phyloP scores from a whole-genome alignment of 371 early-diverging fungal genomes.

The Apophysomyces variabilis region DNA sequence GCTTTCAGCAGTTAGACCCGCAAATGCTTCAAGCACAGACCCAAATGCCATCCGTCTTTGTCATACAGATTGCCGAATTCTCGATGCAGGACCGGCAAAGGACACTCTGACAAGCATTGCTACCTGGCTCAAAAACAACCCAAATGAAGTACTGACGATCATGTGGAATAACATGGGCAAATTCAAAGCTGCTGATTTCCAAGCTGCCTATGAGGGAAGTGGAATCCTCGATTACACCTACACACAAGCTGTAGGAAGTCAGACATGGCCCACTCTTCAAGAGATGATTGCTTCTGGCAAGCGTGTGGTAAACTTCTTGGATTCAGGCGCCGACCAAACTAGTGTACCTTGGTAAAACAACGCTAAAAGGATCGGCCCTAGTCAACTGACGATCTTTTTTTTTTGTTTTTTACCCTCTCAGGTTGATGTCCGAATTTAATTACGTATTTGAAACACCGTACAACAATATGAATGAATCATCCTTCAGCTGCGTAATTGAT shows the following conservation, averaged over 20 bases:
- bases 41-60: conserved; percentile 64
- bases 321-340: conserved; percentile 55
- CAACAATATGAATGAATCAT: conserved; percentile 40
- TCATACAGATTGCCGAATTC: conserved; percentile 63
- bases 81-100: conserved; percentile 63
- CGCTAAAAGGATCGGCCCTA: conserved; percentile 13
- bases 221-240: conserved; percentile 63
- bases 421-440: conserved; percentile 58
- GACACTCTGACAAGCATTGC: conserved; percentile 54
- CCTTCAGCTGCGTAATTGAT: conserved; percentile 55
- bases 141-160: conserved; percentile 73
- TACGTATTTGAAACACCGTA: conserved; percentile 68
- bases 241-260: conserved; percentile 41
- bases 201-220: conserved; percentile 56
- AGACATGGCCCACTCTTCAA: conserved; percentile 72
- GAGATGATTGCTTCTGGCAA: conserved; percentile 68
- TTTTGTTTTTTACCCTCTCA: conserved; percentile 23
- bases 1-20: conserved; percentile 61
- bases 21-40: conserved; percentile 26
- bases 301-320: conserved; percentile 70
- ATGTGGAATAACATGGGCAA: conserved; percentile 62
- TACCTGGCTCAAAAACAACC: conserved; percentile 63
- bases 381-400: not conserved
- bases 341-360: conserved; percentile 64
- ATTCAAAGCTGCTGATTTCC: conserved; percentile 54